Evolutionary conservation across 352 stramenopile species (phyloP), one percentile per base, ranked within the genome.

Genomic region (Phytophthora tubulina): DNA sequence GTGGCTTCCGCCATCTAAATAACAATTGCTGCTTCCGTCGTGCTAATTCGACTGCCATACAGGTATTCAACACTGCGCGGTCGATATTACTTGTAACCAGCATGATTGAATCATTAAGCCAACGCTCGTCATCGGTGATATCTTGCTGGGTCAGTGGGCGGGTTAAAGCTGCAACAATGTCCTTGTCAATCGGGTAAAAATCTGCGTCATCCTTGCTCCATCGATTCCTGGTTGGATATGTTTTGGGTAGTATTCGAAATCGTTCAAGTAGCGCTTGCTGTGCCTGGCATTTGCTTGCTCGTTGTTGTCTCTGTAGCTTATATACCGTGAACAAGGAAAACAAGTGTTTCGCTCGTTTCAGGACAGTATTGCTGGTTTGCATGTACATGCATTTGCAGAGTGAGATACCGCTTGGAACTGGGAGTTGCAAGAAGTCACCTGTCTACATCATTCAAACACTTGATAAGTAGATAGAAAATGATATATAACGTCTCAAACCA

Each of bases 331-430:
- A 66, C 2, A 56, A 10, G 10, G 32, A 50, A 49, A 65, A 63
- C 15, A 63, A 32, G 3, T 63, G 11, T 38, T n/a, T 65, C 4
- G 57, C 44, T 50, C 13, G 9, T 2, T 54, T 44, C 42, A 63
- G 13, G 4, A 54, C 41, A 14, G 56, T 41, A n/a, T 63, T 32
- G 15, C 1, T 54, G 5, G 57, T 65, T 46, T 65, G n/a, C 45
- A 65, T 65, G n/a, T 48, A 64, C 44, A 64, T 56, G 2, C 21
- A 41, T 36, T 66, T 66, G 35, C 58, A 66, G 14, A 66, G 11
- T 6, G 46, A 66, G n/a, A 32, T 31, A 2, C 45, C 58, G n/a
- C 15, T 49, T 1, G 56, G 17, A 6, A 56, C 45, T 35, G 17
- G 33, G 6, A 65, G 46, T 13, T 66, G 58, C 58, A 17, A 56